phyloP scores from a whole-genome alignment of 768 basidiomycete species.

The Boletus sp. region DNA sequence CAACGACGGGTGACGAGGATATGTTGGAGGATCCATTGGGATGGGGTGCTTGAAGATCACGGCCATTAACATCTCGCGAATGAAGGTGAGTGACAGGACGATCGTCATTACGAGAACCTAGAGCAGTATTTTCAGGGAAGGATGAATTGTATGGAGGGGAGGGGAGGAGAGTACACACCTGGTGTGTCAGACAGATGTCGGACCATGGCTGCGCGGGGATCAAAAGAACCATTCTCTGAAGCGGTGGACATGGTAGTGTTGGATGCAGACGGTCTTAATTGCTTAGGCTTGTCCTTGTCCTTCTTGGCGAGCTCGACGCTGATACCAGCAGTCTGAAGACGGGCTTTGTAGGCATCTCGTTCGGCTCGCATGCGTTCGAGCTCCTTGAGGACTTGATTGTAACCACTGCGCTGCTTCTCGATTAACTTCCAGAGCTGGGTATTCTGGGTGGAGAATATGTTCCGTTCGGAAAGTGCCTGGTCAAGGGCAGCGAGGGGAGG shows the following conservation, averaged over 20 bases:
- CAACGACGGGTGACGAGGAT: constrained; percentile 9
- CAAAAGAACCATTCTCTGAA: constrained; percentile 17
- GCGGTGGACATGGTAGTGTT: constrained; percentile 19
- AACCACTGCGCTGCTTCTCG: constrained; percentile 85
- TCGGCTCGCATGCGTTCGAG: constrained; percentile 80
- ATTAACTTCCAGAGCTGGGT: constrained; percentile 92
- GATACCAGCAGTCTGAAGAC: constrained; percentile 30
- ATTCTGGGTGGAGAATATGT: constrained; percentile 77
- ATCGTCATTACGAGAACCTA: constrained; percentile 19
- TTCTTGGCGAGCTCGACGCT: constrained; percentile 40
- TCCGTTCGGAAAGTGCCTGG: constrained; percentile 74
- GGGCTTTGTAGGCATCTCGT: constrained; percentile 58
- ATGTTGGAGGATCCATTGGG: not conserved
- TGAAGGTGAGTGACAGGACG: constrained; percentile 21
- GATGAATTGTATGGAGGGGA: not conserved
- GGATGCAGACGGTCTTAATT: constrained; percentile 22
- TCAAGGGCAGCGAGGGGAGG: constrained; percentile 65
- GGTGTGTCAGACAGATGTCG: constrained; percentile 33
- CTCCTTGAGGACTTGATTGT: constrained; percentile 77
- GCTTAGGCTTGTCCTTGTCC: constrained; percentile 24
- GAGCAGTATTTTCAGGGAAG: not conserved
- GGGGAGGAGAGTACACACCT: constrained; percentile 23
- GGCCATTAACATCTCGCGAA: constrained; percentile 8
- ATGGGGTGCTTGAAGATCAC: constrained; percentile 8
- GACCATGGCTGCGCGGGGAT: constrained; percentile 23